Evolutionary conservation across 176 grass and related monocot species (phyloP).

Genomic region (Metroxylon sagu): DNA sequence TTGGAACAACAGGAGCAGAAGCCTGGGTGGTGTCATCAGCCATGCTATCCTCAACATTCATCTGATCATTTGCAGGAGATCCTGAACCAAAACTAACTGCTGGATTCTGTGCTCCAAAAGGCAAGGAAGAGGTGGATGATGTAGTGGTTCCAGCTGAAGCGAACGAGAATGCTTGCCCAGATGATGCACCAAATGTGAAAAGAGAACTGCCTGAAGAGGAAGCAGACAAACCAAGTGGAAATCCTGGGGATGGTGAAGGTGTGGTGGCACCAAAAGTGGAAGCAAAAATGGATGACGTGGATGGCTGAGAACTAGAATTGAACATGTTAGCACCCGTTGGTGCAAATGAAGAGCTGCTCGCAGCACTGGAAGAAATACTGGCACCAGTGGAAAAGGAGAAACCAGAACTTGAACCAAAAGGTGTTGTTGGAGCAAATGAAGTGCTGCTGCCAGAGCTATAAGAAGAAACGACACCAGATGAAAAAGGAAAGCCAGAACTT

Average conservation of each 20-base stretch:
- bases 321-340: not conserved
- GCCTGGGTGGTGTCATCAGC: slow-evolving; percentile 16
- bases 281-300: not conserved
- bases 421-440: no score
- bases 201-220: slow-evolving; percentile 2
- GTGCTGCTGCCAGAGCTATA: not conserved
- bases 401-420: not conserved
- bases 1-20: not conserved
- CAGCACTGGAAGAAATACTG: not conserved
- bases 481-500: slow-evolving; percentile 9
- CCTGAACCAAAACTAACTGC: not conserved
- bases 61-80: slow-evolving; percentile 22
- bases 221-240: slow-evolving; percentile 3
- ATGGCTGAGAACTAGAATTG: not conserved
- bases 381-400: not conserved
- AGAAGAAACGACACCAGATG: not conserved
- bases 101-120: slow-evolving; percentile 2
- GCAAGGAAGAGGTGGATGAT: not conserved
- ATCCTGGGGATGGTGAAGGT: slow-evolving; percentile 3
- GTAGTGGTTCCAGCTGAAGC: not conserved
- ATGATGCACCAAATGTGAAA: slow-evolving; percentile 9
- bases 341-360: not conserved
- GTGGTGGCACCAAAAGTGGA: not conserved
- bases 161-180: slow-evolving; percentile 4
- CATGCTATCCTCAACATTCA: slow-evolving; percentile 24